A percentile compares a stretch with the other conserved stretches of the same genome.
phyloP scores from a whole-genome alignment of 495 filamentous ascomycete species.

The Rostrohypoxylon terebratum region DNA sequence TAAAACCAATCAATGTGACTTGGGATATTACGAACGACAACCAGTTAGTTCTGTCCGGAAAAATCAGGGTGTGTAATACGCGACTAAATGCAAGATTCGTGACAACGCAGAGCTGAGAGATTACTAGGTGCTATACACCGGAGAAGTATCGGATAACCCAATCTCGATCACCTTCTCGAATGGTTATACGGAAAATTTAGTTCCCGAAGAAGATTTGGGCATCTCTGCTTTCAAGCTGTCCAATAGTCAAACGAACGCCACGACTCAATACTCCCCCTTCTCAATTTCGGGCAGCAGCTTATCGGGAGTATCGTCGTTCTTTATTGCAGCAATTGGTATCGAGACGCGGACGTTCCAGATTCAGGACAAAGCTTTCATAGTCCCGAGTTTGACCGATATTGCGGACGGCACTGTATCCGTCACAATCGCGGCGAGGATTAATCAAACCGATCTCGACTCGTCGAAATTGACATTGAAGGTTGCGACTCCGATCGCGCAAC shows the following conservation, averaged over 20 bases:
- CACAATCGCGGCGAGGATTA: constrained; percentile 40
- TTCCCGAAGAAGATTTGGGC: constrained; percentile 32
- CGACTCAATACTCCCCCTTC: constrained; percentile 38
- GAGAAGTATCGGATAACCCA: constrained; percentile 16
- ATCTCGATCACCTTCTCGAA: constrained; percentile 44
- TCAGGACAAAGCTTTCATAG: constrained; percentile 44
- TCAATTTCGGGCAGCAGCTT: constrained; percentile 19
- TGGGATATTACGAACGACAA: constrained; percentile 37
- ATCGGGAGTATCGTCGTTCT: constrained; percentile 35
- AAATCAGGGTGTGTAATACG: constrained; percentile 40
- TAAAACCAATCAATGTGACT: constrained; percentile 59
- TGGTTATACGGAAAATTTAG: constrained; percentile 30
- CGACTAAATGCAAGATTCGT: background rate
- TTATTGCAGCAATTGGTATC: constrained; percentile 24
- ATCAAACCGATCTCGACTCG: constrained; percentile 12
- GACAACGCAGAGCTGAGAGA: constrained; percentile 6
- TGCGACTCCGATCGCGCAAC: constrained; percentile 44
- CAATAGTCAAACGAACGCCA: constrained; percentile 30
- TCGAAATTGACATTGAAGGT: constrained; percentile 36
- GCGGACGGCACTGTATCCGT: constrained; percentile 33
- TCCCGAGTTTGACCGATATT: constrained; percentile 42
- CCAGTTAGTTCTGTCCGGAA: constrained; percentile 40
- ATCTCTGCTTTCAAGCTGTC: constrained; percentile 36
- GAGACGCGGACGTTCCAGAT: constrained; percentile 40
- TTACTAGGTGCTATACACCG: constrained; percentile 28